These are phyloP conservation scores for Tilletia walkeri DNA, from an alignment of 1,284 basidiomycete species.

Conservation along the genomic window DNA sequence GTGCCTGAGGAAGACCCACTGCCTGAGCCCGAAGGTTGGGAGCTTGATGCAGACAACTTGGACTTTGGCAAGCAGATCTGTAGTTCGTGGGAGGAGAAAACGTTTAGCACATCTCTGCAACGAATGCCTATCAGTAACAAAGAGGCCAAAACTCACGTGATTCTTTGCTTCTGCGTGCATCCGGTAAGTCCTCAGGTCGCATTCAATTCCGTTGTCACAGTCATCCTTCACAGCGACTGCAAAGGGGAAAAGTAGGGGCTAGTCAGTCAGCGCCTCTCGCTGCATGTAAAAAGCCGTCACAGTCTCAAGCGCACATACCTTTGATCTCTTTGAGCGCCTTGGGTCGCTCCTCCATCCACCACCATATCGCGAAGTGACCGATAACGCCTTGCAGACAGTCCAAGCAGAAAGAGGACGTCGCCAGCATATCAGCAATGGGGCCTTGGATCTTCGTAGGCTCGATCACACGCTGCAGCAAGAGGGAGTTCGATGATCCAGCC, in stretches of 20 bases:
- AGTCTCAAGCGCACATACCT: too few relatives aligned
- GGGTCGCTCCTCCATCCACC: slow-evolving; percentile 9
- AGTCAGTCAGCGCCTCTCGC: too few relatives aligned
- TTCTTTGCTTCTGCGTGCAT: not conserved
- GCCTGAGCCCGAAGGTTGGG: too few relatives aligned
- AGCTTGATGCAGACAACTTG: too few relatives aligned
- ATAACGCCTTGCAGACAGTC: slow-evolving; percentile 3
- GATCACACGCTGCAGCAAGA: not conserved
- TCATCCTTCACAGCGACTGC: not conserved
- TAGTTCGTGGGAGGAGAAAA: not conserved
- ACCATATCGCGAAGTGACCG: not conserved
- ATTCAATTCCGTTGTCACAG: not conserved
- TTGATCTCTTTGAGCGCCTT: not conserved
- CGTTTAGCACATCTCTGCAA: not conserved
- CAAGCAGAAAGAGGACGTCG: not conserved
- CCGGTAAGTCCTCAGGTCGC: not conserved
- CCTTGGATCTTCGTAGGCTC: not conserved
- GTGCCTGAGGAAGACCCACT: too few relatives aligned
- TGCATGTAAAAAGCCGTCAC: too few relatives aligned
- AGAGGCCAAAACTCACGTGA: not conserved
- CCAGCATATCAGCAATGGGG: not conserved
- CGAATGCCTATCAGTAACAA: not conserved
- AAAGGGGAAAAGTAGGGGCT: too few relatives aligned
- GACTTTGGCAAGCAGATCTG: too few relatives aligned
- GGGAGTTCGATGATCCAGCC: not conserved